Base-by-base conservation (phyloP, 2,329 filamentous ascomycete genomes). In the Ophiostoma novo-ulmi region DNA sequence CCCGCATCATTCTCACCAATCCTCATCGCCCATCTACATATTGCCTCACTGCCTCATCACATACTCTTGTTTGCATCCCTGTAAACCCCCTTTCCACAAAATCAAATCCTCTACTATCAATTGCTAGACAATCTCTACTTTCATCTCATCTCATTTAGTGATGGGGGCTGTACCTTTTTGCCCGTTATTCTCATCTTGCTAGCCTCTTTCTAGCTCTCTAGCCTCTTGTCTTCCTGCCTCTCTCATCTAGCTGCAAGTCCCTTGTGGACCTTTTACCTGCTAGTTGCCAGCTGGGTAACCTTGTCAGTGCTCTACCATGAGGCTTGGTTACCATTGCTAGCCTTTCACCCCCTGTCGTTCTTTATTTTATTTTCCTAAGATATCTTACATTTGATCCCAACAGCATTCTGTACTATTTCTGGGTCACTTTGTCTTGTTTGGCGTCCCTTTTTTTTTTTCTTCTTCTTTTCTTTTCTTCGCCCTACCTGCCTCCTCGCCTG, bases 351-450 rank as follows among this genome's bases (percentile, higher is more conserved):
- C 58, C 58, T 63, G 58, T 36, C 58, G 26, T 63, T 63, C 58
- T 63, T 63, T 41, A 65, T 65, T 65, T 65, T 41, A 65, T 65
- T 63, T 65, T 39, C 20, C 35, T 64, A 48, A 48, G 41, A 44
- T 64, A n/a, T n/a, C n/a, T n/a, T n/a, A 36, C 58, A 20, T 39
- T 35, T 36, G 0, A 36, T 64, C 3, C 55, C 31, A 61, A 61
- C 55, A 26, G 55, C 22, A 61, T 61, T 61, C 14, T 63, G 58
- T 35, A 63, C 58, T 26, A 14, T 63, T 63, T 35, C 58, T 14
- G 58, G 11, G 58, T 35, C 58, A 35, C 26, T 58, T 55, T 58
- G 52, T 22, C 52, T 48, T 31, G 31, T 31, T 48, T 58, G 52
- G 52, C 52, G 52, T 26, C 22, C 13, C 26, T 58, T 58, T 26